A percentile compares a stretch with the other conserved stretches of the same genome.
phyloP scores from a whole-genome alignment of 1,139 yeast species.

The Saccharomyces hybrid region DNA sequence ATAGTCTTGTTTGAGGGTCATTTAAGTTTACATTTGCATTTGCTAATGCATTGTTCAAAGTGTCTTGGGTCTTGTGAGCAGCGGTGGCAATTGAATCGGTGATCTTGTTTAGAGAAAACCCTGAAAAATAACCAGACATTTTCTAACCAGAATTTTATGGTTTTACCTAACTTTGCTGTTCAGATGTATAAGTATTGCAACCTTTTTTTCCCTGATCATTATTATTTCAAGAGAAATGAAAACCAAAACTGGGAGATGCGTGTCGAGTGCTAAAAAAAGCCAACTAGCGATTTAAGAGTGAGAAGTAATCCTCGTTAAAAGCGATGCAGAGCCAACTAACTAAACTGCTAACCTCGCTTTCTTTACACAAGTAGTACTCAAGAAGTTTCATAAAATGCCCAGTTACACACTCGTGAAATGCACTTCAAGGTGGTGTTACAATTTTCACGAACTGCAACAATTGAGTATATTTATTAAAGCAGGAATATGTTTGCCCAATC shows the following conservation, averaged over 20 bases:
- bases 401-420: background rate
- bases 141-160: background rate
- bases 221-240: background rate
- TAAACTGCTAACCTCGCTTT: background rate
- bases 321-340: background rate
- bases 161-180: background rate
- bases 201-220: background rate
- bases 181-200: background rate
- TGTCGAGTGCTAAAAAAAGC: background rate
- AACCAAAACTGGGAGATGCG: background rate
- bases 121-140: conserved; percentile 26
- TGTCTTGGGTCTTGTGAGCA: conserved; percentile 28
- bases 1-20: conserved; percentile 27
- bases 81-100: conserved; percentile 24
- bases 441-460: background rate
- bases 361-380: background rate
- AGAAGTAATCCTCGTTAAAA: background rate
- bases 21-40: conserved; percentile 20
- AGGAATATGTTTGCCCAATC: background rate
- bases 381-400: background rate
- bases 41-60: conserved; percentile 21
- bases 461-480: background rate
- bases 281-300: background rate
- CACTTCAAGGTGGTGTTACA: background rate
- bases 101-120: conserved; percentile 22